A percentile compares a stretch with the other conserved stretches of the same genome.
Evolutionary conservation across 2,329 filamentous ascomycete genomes (phyloP).

Genomic region (Sclerotinia sclerotiorum): DNA sequence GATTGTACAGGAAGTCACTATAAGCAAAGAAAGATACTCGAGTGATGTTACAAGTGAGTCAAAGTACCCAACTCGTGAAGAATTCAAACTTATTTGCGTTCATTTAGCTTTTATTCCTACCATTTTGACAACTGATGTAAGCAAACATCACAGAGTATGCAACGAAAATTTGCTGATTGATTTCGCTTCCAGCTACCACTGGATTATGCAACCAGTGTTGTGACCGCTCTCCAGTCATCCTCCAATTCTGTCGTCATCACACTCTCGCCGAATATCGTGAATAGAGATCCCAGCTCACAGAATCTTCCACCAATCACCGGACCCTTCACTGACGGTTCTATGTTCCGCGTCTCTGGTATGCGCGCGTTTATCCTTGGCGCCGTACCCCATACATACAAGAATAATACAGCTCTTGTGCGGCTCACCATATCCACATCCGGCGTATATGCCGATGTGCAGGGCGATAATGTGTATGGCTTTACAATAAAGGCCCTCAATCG

Average conservation of each 20-base stretch:
- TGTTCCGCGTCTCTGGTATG: background rate
- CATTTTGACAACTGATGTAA: background rate
- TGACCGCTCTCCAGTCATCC: too few relatives aligned
- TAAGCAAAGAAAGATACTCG: background rate
- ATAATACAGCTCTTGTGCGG: background rate
- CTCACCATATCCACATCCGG: background rate
- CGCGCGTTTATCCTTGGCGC: background rate
- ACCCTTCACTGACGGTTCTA: background rate
- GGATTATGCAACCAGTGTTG: too few relatives aligned
- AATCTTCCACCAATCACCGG: background rate
- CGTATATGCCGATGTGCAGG: background rate
- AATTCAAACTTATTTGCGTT: background rate
- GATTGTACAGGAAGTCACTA: background rate
- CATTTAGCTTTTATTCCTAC: background rate
- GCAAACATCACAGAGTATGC: background rate
- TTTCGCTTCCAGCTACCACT: too few relatives aligned
- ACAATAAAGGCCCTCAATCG: background rate
- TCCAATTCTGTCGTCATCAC: background rate
- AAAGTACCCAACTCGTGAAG: background rate
- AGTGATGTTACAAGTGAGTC: conserved; percentile 9
- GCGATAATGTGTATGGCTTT: background rate
- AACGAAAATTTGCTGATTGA: background rate
- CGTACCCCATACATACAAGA: background rate
- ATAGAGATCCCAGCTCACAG: background rate
- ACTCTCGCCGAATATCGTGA: background rate